Base-by-base conservation (phyloP, 108 stramenopile genomes). In the Bacterosira constricta region DNA sequence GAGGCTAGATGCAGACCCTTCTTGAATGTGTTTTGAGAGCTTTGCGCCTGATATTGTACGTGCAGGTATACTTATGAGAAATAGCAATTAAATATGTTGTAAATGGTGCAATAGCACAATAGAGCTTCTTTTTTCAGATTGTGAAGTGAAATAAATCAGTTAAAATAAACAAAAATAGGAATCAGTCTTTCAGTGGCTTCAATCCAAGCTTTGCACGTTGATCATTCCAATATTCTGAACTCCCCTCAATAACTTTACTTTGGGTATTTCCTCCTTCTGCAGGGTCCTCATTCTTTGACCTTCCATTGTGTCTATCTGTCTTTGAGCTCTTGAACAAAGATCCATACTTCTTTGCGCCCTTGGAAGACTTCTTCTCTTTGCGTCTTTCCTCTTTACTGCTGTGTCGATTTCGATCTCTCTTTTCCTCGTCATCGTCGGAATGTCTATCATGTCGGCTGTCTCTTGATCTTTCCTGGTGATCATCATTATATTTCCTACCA, bases 161-260 rank as follows among this genome's bases (percentile, higher is more conserved):
- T n/a, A n/a, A n/a, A n/a, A n/a, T n/a, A n/a, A n/a, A n/a, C n/a
- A n/a, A n/a, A n/a, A n/a, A n/a, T n/a, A n/a, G n/a, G n/a, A 50
- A 54, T 62, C 42, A 62, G 21, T 84, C 63, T 65, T 82, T 82
- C 10, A 94, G 81, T 30, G 88, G 87, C 66, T 86, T 86, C 73
- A 95, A 57, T 25, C 94, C 94, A 12, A 95, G 66, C 46, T 85
- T 90, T 15, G 85, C 86, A 21, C 94, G 77, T 77, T 92, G 68
- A 41, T 85, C 83, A 62, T 95, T 90, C 94, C 94, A 95, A 60
- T 86, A 92, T 60, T 92, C 90, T 5, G 83, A 87, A 9, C 41
- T 70, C 45, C 63, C 71, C 20, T 34, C 70, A 37, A 39, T 37
- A 44, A 25, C 66, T 31, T 49, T 51, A 18, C 3, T 29, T 20